These are phyloP conservation scores for Thuidium tamariscinum DNA, from an alignment of 225 moss, liverwort and hornwort genomes.

Conservation along the genomic window DNA sequence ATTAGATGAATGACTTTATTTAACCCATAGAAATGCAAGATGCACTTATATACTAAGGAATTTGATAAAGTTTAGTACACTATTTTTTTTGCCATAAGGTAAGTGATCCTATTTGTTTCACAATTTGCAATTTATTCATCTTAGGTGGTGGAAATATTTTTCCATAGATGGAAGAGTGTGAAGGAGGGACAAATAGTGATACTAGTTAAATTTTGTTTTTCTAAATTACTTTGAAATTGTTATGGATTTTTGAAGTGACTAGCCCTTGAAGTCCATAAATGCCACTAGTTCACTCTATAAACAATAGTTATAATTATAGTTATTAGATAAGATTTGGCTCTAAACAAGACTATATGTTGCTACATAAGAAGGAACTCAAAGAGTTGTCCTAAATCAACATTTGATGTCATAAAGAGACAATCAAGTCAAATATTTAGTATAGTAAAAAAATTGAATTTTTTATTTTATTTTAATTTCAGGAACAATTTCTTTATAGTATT, in stretches of 20 bases:
- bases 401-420: no score
- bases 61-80: neutral
- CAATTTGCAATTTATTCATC: neutral
- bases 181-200: rapidly evolving
- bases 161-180: rapidly evolving
- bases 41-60: rapidly evolving
- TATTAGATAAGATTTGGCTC: no score
- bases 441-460: no score
- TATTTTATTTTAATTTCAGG: no score
- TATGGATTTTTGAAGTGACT: neutral
- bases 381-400: no score
- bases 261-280: neutral
- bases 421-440: no score
- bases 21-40: neutral
- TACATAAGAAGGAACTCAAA: no score
- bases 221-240: no score
- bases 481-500: no score
- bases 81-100: neutral
- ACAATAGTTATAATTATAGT: no score
- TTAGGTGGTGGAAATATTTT: neutral
- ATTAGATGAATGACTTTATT: rapidly evolving
- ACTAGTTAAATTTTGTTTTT: neutral
- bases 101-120: no score
- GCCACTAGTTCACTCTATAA: neutral
- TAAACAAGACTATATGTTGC: no score